phyloP scores from a whole-genome alignment of 306 rosid species.

The Mimosa bimucronata region DNA sequence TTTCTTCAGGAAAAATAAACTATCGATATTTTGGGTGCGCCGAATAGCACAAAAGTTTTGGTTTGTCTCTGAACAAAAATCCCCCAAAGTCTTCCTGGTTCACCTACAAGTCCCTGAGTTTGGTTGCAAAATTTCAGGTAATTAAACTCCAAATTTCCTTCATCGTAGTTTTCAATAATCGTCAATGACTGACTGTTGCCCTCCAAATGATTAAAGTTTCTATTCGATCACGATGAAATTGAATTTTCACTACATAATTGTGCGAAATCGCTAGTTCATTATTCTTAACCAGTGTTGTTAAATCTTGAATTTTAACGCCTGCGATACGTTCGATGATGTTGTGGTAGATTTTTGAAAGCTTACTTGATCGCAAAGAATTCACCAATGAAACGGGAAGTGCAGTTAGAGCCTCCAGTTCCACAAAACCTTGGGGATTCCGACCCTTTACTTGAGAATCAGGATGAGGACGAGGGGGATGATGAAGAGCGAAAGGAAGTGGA shows the following conservation, averaged over 20 bases:
- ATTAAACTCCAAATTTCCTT: not conserved
- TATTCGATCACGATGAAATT: not conserved
- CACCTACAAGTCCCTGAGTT: not conserved
- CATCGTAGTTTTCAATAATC: not conserved
- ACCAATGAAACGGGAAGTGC: constrained; percentile 86
- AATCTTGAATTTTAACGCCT: constrained; percentile 20
- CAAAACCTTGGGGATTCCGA: constrained; percentile 79
- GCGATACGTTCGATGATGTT: constrained; percentile 21
- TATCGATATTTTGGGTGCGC: not conserved
- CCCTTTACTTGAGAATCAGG: constrained; percentile 71
- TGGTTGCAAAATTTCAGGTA: constrained; percentile 10
- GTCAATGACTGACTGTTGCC: not conserved
- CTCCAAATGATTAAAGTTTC: not conserved
- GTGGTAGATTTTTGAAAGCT: constrained; percentile 48
- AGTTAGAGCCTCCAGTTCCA: constrained; percentile 63
- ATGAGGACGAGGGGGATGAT: constrained; percentile 15
- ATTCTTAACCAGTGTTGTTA: not conserved
- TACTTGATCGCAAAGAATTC: constrained; percentile 30
- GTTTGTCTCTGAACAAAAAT: not conserved
- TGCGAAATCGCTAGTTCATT: not conserved
- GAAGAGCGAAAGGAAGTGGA: constrained; percentile 4
- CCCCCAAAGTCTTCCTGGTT: not conserved
- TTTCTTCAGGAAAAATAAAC: too few species aligned
- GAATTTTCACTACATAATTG: not conserved
- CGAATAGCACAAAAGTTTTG: not conserved